These are phyloP conservation scores for Sarocladium brachiariae DNA, from an alignment of 2,329 filamentous ascomycete genomes.

Conservation along the genomic window DNA sequence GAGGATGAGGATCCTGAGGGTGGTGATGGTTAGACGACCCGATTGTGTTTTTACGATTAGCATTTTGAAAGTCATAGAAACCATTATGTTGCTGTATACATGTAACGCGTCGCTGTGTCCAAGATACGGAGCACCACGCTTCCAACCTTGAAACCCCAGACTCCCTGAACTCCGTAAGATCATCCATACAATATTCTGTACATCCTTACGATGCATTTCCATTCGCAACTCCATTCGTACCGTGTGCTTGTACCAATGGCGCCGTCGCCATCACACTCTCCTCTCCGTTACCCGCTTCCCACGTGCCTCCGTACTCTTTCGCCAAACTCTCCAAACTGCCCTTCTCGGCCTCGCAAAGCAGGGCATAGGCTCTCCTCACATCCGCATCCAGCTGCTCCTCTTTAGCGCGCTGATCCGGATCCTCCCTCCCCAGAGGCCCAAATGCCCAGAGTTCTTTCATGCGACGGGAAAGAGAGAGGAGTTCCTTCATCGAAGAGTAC, in stretches of 20 bases:
- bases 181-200: background rate
- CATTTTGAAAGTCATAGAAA: too few relatives aligned
- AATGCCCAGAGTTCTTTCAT: constrained; percentile 42
- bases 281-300: constrained; percentile 18
- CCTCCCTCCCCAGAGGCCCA: constrained; percentile 32
- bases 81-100: too few relatives aligned
- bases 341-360: constrained; percentile 29
- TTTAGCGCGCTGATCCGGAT: constrained; percentile 27
- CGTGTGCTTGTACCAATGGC: background rate
- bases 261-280: background rate
- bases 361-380: constrained; percentile 25
- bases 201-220: background rate
- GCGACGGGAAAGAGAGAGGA: constrained; percentile 34
- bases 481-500: constrained; percentile 38
- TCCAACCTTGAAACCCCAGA: background rate
- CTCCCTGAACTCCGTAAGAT: background rate
- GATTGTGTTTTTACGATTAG: too few relatives aligned
- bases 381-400: constrained; percentile 30
- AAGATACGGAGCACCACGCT: too few relatives aligned
- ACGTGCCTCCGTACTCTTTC: constrained; percentile 28
- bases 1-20: constrained; percentile 45
- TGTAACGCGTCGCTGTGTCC: too few relatives aligned
- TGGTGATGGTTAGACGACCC: constrained; percentile 31
- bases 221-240: background rate
- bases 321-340: constrained; percentile 27